Evolutionary conservation across 352 stramenopile species (phyloP), one percentile per base, ranked within the genome.

Genomic region (Pythium grandisporangium): DNA sequence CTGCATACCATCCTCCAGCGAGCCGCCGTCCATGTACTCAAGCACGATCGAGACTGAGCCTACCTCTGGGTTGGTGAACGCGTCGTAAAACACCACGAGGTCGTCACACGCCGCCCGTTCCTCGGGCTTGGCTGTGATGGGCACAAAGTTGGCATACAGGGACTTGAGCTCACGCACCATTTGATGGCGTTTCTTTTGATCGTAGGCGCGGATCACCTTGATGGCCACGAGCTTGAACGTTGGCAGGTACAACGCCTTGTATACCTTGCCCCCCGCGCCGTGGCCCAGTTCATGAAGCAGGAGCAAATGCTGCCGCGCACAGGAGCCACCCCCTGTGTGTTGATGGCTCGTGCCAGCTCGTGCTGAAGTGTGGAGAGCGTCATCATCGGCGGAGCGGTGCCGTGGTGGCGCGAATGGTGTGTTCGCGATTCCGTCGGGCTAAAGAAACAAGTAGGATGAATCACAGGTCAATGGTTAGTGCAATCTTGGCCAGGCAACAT

Each of bases 21-120:
- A 96, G 1, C 91, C 91, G 8, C 74, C 84, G 42, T 96, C 76
- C 89, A 97, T 97, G 55, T 96, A 96, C 60, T 97, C 91, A 17
- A 97, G 59, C n/a, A 97, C 75, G 37, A 97, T 96, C 5, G 76
- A 94, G 10, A 97, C 85, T 0, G 70, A 83, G 6, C 84, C 79
- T 6, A 79, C 65, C 37, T 89, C 66, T 0, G 81, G 78, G 51
- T 95, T 93, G 19, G 76, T 95, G 55, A 93, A 97, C 5, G 90
- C 90, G 47, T 97, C 88, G 44, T 95, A 96, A 54, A 97, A 96
- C 7, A 84, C 53, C 7, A 96, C 84, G 25, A 96, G 70, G 22
- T 93, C 78, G 20, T 81, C 64, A 26, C 78, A 91, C 6, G 78
- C 74, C 6, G 70, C 71, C n/a, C n/a, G n/a, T 33, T 65, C 56